Base-by-base conservation (phyloP, 345 rosid genomes). In the Cardiospermum halicacabum region DNA sequence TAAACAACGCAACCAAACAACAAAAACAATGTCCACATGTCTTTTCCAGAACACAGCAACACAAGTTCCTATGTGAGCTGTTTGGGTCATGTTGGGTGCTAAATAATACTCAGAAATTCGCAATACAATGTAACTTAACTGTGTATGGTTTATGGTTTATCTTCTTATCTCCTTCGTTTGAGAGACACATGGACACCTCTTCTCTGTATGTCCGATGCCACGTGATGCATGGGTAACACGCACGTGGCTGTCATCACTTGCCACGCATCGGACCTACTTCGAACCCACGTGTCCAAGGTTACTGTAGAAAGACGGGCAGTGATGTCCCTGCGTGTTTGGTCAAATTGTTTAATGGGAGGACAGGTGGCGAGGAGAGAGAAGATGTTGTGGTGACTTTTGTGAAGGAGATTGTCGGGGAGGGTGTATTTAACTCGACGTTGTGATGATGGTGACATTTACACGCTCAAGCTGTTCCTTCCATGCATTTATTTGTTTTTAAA, bases 211-310 rank as follows among this genome's bases (percentile, higher is more conserved):
- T 34, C 39, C 6, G 31, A 2, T 56, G 31, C 37, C 65, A 59
- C 71, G 65, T 68, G 65, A 25, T 48, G 31, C 67, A 25, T 25
- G 50, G 1, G 11, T 24, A 50, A 49, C 15, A 10, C 5, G 58
- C 71, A 59, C 65, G 65, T 48, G 64, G 69, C 69, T 24, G 45
- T 45, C 39, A 34, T 34, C 37, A 34, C 39, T 2, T 34, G 39
- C 60, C 51, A 31, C n/a, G 5, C 11, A 26, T n/a, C 3, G 25
- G 11, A 13, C 48, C 1, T 19, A n/a, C 51, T 1, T 49, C 13
- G 34, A 61, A 11, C 62, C 63, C 72, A 63, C 66, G 73, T 53
- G 66, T 11, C 48, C 40, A 15, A 36, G 40, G 60, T 58, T 70
- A 58, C 68, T 7, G 7, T 4, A 45, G 50, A 45, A 21, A 5